A percentile compares a stretch with the other conserved stretches of the same genome.
Evolutionary conservation across 2,329 filamentous ascomycete species (phyloP).

Genomic region (Hypoxylon sp.): DNA sequence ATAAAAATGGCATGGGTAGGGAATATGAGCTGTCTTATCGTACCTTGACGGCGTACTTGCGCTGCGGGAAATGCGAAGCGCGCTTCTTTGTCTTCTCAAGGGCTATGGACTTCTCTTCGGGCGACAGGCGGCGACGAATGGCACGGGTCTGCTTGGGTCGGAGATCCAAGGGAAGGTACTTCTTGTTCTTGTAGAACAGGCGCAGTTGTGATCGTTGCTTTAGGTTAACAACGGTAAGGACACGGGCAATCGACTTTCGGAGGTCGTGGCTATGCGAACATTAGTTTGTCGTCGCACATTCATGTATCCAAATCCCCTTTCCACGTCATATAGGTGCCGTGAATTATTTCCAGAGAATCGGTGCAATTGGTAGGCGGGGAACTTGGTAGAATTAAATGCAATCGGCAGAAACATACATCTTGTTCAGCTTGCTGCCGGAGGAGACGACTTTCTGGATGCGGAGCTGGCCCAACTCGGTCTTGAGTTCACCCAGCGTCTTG

Average conservation of each 20-base stretch:
- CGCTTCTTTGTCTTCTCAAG: constrained; percentile 98
- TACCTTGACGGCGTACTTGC: constrained; percentile 99
- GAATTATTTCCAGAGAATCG: background rate
- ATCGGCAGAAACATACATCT: constrained; percentile 76
- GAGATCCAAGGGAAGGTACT: constrained; percentile 98
- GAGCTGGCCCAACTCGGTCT: constrained; percentile 95
- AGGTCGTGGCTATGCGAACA: constrained; percentile 83
- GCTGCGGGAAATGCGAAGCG: constrained; percentile 94
- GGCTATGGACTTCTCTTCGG: constrained; percentile 85
- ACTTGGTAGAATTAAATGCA: constrained; percentile 13
- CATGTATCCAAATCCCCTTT: constrained; percentile 4
- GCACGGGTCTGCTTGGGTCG: constrained; percentile 98
- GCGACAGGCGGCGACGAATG: constrained; percentile 93
- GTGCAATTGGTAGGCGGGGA: constrained; percentile 4
- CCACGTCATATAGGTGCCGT: constrained; percentile 10
- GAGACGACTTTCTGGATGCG: constrained; percentile 99
- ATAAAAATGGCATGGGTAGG: background rate
- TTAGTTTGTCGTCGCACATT: constrained; percentile 26
- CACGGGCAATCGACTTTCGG: constrained; percentile 98
- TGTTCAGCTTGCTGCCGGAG: constrained; percentile 94
- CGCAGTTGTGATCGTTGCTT: constrained; percentile 98
- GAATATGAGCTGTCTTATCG: constrained; percentile 43
- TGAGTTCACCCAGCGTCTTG: constrained; percentile 94
- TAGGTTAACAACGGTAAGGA: constrained; percentile 99
- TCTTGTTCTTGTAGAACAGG: constrained; percentile 99